Base-by-base conservation (phyloP, 305 asterid genomes). In the Fraxinus paxiana region DNA sequence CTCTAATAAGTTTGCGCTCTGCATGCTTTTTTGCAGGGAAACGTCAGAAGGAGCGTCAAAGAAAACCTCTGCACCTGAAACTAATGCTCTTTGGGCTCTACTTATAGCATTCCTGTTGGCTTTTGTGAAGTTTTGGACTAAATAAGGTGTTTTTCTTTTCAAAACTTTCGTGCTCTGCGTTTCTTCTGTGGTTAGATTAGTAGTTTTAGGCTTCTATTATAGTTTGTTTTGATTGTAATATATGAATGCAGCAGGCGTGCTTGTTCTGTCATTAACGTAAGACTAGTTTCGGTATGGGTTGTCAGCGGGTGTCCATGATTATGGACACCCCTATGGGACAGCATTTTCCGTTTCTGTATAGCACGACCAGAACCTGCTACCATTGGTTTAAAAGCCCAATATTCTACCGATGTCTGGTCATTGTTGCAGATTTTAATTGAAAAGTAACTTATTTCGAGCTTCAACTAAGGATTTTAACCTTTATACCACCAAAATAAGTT, bases 31-130 rank as follows among this genome's bases (percentile, higher is more conserved):
- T 30, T 28, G 38, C 20, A 67, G 74, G 18, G 74, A 69, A 31
- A 13, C 24, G 15, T 5, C 20, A n/a, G 41, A 13, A 69, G 75
- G 43, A 69, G 5, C 22, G 20, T 31, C 41, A 15, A 69, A 69
- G 75, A 31, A 69, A 69, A 28, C 75, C 5, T 31, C 43, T 69
- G 75, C 75, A 69, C 24, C 43, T 28, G 74, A 67, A 67, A 5
- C 74, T 12, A 67, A 30, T 67, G 10, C 20, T 67, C 41, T 67
- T 26, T 67, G 74, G 74, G 74, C 74, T 67, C 74, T 67, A 12
- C 74, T 67, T 30, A 1, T 30, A 67, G 74, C 74, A 67, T 67
- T 67, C 38, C 74, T 67, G 7, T 30, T 67, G 74, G 74, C 74
- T 26, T 6, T 67, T 67, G 41, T 67, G 22, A 67, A 67, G 74